Evolutionary conservation across 345 rosid genomes (phyloP), one percentile per base, ranked within the genome.

Genomic region (Gossypioides kirkii): DNA sequence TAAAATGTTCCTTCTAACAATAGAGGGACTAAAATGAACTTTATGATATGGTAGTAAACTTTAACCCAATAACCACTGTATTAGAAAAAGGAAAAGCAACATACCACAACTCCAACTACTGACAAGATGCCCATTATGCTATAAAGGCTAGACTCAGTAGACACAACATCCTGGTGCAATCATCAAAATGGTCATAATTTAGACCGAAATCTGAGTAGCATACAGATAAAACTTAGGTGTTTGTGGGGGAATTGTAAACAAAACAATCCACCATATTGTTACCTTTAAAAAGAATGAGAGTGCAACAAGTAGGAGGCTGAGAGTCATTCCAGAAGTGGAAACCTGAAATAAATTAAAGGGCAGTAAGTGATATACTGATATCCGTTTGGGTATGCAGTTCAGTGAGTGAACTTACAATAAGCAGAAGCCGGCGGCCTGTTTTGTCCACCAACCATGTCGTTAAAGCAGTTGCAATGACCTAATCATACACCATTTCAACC

Each of bases 31-130:
- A 5, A 5, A 32, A 32, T 32, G 1, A 4, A 28, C 6, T 4
- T 28, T 28, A 4, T 28, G 36, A 32, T 32, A 32, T 6, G 7
- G 38, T 32, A 32, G 38, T 32, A 32, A 32, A 32, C 38, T 32
- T 32, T 32, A 32, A 32, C 38, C 38, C 38, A 32, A 32, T 18
- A 54, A 16, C 55, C 16, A 56, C 47, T 50, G 43, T 62, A 76
- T 23, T 11, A 72, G 32, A 63, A 17, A 4, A 47, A 22, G 61
- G 38, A 63, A 11, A 8, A 42, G 43, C 4, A 50, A 73, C 91
- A 73, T 87, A 89, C 99, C 96, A 95, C 92, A 70, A 95, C 97
- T 79, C 99, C 98, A 79, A 91, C 91, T 25, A 89, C 88, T 16
- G 99, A 82, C 41, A 89, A 53, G 69, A 92, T 91, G 85, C 94